These are phyloP conservation scores for Cryphonectria parasitica DNA, from an alignment of 2,329 filamentous ascomycete species.

Conservation along the genomic window DNA sequence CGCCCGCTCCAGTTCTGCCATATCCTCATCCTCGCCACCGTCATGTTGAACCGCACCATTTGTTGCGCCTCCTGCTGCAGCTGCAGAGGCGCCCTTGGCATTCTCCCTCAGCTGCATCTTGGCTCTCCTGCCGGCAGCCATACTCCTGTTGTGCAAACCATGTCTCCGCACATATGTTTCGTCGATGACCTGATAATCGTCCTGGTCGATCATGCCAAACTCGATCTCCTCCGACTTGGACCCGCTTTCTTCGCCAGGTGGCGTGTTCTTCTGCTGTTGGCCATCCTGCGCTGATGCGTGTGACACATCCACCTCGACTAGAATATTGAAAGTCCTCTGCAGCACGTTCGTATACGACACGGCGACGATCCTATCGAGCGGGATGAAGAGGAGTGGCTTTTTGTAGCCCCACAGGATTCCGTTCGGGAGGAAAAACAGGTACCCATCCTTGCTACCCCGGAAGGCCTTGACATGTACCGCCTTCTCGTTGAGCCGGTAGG, in stretches of 20 bases:
- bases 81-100: slow-evolving; percentile 46
- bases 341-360: slow-evolving; percentile 71
- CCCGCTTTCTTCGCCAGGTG: background rate
- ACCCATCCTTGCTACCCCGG: slow-evolving; percentile 70
- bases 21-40: slow-evolving; percentile 44
- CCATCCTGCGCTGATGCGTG: slow-evolving; percentile 30
- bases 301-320: slow-evolving; percentile 59
- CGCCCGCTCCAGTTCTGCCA: slow-evolving; percentile 54
- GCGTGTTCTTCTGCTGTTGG: background rate
- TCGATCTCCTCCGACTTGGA: slow-evolving; percentile 64
- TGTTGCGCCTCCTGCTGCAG: slow-evolving; percentile 40
- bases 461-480: slow-evolving; percentile 70
- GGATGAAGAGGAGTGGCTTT: slow-evolving; percentile 68
- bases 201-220: slow-evolving; percentile 72
- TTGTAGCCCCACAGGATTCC: slow-evolving; percentile 74
- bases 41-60: slow-evolving; percentile 43
- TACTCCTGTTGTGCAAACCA: slow-evolving; percentile 66
- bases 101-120: slow-evolving; percentile 67
- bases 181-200: slow-evolving; percentile 67
- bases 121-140: slow-evolving; percentile 69
- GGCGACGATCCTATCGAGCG: slow-evolving; percentile 62
- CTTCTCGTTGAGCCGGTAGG: slow-evolving; percentile 63
- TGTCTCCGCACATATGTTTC: slow-evolving; percentile 64
- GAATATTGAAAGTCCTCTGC: slow-evolving; percentile 71
- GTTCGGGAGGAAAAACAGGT: slow-evolving; percentile 67